Evolutionary conservation across 805 yeast genomes (phyloP).

Genomic region (Candida pseudofarinosa): DNA sequence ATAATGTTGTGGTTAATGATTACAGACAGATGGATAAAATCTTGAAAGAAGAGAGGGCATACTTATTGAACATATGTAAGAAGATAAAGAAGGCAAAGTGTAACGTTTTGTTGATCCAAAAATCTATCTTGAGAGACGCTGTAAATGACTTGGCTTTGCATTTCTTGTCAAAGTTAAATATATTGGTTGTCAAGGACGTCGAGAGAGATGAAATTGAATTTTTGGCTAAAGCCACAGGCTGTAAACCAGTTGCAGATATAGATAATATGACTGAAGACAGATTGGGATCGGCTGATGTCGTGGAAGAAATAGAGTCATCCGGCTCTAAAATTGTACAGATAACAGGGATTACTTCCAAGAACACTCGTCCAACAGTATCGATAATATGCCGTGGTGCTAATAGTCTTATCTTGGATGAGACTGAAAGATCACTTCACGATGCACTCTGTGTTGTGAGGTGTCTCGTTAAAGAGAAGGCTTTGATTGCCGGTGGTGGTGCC

Average conservation of each 20-base stretch:
- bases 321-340: constrained; percentile 88
- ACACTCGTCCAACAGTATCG: constrained; percentile 68
- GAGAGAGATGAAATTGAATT: constrained; percentile 97
- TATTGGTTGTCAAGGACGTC: constrained; percentile 90
- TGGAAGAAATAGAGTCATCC: constrained; percentile 86
- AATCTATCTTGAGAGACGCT: constrained; percentile 91
- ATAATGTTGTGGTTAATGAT: constrained; percentile 94
- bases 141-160: constrained; percentile 93
- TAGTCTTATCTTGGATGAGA: constrained; percentile 83
- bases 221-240: constrained; percentile 76
- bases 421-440: constrained; percentile 96
- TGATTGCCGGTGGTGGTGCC: constrained; percentile 99
- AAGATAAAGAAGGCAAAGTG: constrained; percentile 96
- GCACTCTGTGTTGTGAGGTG: constrained; percentile 92
- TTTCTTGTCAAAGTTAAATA: constrained; percentile 87
- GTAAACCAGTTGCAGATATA: constrained; percentile 94
- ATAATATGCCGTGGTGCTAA: constrained; percentile 95
- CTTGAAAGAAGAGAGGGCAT: constrained; percentile 95
- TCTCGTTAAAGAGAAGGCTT: constrained; percentile 79
- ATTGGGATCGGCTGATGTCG: constrained; percentile 84
- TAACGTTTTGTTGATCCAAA: constrained; percentile 84
- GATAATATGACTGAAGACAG: constrained; percentile 92
- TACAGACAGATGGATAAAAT: constrained; percentile 99
- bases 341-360: constrained; percentile 64
- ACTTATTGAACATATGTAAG: constrained; percentile 89